Conservation (phyloP, 2,329 filamentous ascomycete genomes). For the Escovopsis sp. region DNA sequence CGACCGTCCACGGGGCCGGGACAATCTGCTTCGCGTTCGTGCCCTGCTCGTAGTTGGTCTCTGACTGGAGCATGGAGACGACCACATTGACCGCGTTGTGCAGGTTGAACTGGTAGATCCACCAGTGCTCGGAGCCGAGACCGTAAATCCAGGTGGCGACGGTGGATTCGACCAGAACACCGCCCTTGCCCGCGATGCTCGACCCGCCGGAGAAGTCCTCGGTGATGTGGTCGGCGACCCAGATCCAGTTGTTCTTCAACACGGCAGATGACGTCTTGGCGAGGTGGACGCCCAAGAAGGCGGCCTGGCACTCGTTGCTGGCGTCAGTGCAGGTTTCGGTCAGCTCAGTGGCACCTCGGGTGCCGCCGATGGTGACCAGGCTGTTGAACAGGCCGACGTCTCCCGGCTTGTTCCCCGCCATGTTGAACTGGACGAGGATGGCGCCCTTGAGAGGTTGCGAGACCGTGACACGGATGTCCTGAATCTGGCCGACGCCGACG, state of each 20-base stretch:
- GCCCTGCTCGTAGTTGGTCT: conserved; percentile 30
- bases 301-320: conserved; percentile 28
- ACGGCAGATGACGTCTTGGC: conserved; percentile 15
- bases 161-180: conserved; percentile 30
- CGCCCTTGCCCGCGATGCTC: conserved; percentile 34
- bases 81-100: conserved; percentile 33
- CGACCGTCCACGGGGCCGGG: conserved; percentile 25
- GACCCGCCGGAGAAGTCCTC: conserved; percentile 32
- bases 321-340: conserved; percentile 21
- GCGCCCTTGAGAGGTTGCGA: conserved; percentile 27
- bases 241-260: conserved; percentile 21
- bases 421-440: conserved; percentile 33
- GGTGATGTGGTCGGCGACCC: conserved; percentile 31
- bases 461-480: conserved; percentile 37
- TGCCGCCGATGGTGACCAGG: conserved; percentile 31
- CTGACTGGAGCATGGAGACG: conserved; percentile 35
- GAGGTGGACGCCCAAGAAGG: conserved; percentile 35
- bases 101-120: conserved; percentile 43
- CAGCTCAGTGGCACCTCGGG: conserved; percentile 20
- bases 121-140: conserved; percentile 39
- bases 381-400: conserved; percentile 37
- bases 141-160: conserved; percentile 34
- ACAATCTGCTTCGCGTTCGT: conserved; percentile 20
- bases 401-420: conserved; percentile 28
- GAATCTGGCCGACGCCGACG: conserved; percentile 33